Percentiles rank a stretch among this genome's conserved stretches.
These are phyloP conservation scores for Dothiorella sarmentorum DNA, from an alignment of 2,329 filamentous ascomycete genomes.

Conservation along the genomic window DNA sequence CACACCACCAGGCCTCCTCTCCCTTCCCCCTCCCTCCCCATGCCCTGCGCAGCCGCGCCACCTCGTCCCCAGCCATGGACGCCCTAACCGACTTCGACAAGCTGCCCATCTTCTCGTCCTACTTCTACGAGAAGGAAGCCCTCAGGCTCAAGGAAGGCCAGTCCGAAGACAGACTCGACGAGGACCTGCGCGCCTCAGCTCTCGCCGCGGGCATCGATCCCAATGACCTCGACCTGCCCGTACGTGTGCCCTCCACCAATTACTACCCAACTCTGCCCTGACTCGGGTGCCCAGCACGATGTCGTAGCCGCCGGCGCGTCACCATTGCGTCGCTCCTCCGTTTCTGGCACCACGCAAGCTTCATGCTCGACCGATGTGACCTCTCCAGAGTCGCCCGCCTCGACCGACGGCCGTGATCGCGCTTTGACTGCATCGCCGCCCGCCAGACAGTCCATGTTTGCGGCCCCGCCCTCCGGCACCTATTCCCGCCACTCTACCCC, in stretches of 20 bases:
- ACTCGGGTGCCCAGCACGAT: conserved; percentile 3
- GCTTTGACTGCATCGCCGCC: not conserved
- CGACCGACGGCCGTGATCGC: conserved; percentile 10
- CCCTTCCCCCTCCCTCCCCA: not conserved
- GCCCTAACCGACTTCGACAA: conserved; percentile 13
- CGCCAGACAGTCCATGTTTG: not conserved
- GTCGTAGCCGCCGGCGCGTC: not conserved
- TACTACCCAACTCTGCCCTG: not conserved
- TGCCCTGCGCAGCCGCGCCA: conserved; percentile 13
- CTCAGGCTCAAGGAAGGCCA: conserved; percentile 19
- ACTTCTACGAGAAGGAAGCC: conserved; percentile 16
- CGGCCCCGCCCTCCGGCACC: not conserved
- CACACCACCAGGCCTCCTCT: not conserved
- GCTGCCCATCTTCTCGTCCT: conserved; percentile 13
- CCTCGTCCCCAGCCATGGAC: conserved; percentile 14
- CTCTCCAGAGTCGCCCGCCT: conserved; percentile 11
- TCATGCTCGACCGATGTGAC: conserved; percentile 17
- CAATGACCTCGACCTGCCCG: conserved; percentile 9
- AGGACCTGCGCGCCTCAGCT: conserved; percentile 4
- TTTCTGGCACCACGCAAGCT: conserved; percentile 16
- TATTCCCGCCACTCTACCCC: conserved; percentile 10
- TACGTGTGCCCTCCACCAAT: not conserved
- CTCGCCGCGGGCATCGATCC: conserved; percentile 6
- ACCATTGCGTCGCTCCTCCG: conserved; percentile 13
- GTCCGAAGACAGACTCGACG: conserved; percentile 16